phyloP scores from a whole-genome alignment of 2,329 filamentous ascomycete genomes.

The Phyllosticta capitalensis region DNA sequence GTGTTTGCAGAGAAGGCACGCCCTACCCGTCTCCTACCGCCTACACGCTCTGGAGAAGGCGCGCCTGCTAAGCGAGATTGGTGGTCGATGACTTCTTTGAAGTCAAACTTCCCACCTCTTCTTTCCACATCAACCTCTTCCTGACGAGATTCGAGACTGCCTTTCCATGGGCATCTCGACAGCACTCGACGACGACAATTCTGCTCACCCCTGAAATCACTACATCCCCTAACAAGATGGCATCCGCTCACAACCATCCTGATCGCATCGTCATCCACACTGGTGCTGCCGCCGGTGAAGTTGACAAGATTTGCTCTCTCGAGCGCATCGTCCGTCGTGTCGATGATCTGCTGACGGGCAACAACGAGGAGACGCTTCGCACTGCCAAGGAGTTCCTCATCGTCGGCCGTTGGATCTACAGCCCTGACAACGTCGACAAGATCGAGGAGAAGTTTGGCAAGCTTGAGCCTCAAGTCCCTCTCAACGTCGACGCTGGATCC shows the following conservation, averaged over 20 bases:
- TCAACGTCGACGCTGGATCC: background rate
- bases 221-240: background rate
- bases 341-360: conserved; percentile 15
- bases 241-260: background rate
- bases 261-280: conserved; percentile 1
- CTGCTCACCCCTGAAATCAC: background rate
- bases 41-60: background rate
- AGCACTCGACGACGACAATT: background rate
- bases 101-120: background rate
- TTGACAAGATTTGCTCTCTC: background rate
- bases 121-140: background rate
- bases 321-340: conserved; percentile 9
- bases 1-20: background rate
- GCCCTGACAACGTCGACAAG: background rate
- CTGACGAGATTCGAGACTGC: background rate
- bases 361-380: conserved; percentile 8
- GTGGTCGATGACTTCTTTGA: background rate
- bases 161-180: background rate
- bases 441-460: conserved; percentile 2
- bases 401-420: conserved; percentile 18
- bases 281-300: background rate
- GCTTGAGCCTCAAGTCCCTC: conserved; percentile 10
- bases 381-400: conserved; percentile 20
- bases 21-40: background rate
- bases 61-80: background rate